Base-by-base conservation (phyloP, 2,329 filamentous ascomycete species). In the Arthrocladium fulminans region DNA sequence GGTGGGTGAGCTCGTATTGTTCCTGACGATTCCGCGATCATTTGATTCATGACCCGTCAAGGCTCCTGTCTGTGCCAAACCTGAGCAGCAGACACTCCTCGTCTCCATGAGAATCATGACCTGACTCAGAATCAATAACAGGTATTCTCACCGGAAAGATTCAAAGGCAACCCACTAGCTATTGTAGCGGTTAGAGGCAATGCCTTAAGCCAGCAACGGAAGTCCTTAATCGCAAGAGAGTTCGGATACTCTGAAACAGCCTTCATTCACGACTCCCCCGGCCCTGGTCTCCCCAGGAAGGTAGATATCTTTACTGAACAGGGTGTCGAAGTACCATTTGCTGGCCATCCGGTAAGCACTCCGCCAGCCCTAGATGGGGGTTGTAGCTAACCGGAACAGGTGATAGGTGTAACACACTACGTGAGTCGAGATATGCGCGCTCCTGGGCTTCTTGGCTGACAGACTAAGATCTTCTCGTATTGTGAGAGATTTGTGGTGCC, bases 221-320 rank as follows among this genome's bases (percentile, higher is more conserved):
- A 83, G 59, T 77, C 80, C 59, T 59, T 64, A 52, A 74, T 83
- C 51, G 77, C 79, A 37, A 67, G 70, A 48, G 80, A 83, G 63
- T 82, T 83, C 67, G 80, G 79, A 63, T 74, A 79, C 57, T 79
- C 76, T 44, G 79, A 81, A 62, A 82, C 79, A 0, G 75, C 80
- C 40, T 83, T 83, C 58, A 63, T 82, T 27, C 76, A 82, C 63
- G 71, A 74, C 39, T 51, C 59, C 7, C 46, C 54, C 23, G 63
- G 67, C 41, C 53, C 59, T 19, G 60, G 62, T 47, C 59, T 66
- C 51, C 59, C 66, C 17, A 63, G 73, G 37, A 64, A 64, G 46
- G 70, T 81, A 54, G 75, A 81, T 61, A 83, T 83, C 56, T 83
- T 81, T 66, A 76, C 76, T 27, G 60, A 67, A 35, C 59, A 64